phyloP scores from a whole-genome alignment of 2,329 filamentous ascomycete species.

The Aschersonia sp. region DNA sequence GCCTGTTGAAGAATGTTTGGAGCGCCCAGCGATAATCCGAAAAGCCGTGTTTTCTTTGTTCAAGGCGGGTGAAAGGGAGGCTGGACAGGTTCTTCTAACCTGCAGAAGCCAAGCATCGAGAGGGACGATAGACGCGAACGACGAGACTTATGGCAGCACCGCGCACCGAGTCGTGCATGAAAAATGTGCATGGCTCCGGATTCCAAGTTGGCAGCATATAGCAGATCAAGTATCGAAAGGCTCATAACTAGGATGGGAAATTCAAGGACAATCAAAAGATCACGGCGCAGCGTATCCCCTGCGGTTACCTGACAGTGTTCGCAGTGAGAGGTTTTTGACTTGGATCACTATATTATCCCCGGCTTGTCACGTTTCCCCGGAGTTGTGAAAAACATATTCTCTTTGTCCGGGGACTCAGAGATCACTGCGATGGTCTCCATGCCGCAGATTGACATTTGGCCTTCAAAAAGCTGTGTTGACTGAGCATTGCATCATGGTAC shows the following conservation, averaged over 20 bases:
- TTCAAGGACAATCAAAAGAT: too few relatives aligned
- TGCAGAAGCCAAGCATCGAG: too few relatives aligned
- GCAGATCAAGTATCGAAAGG: too few relatives aligned
- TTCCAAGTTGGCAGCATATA: too few relatives aligned
- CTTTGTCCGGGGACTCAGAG: conserved; percentile 36
- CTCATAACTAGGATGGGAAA: too few relatives aligned
- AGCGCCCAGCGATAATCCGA: conserved; percentile 46
- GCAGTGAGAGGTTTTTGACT: background rate
- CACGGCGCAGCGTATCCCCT: too few relatives aligned
- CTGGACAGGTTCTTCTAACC: too few relatives aligned
- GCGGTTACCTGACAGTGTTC: too few relatives aligned
- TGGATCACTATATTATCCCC: conserved; percentile 14
- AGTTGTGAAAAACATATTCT: conserved; percentile 16
- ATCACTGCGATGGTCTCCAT: conserved; percentile 41
- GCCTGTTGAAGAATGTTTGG: conserved; percentile 96
- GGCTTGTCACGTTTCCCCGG: conserved; percentile 44
- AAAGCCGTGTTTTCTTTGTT: conserved; percentile 6
- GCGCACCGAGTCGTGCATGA: too few relatives aligned
- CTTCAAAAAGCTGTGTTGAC: conserved; percentile 46
- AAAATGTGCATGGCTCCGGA: too few relatives aligned
- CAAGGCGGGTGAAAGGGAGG: background rate
- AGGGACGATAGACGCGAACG: too few relatives aligned
- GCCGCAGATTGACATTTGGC: conserved; percentile 43
- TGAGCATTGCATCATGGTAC: conserved; percentile 42
- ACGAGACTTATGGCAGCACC: too few relatives aligned